A percentile compares a stretch with the other conserved stretches of the same genome.
Evolutionary conservation across 2,329 filamentous ascomycete genomes (phyloP).

Genomic region (Scolecobasidium constrictum): DNA sequence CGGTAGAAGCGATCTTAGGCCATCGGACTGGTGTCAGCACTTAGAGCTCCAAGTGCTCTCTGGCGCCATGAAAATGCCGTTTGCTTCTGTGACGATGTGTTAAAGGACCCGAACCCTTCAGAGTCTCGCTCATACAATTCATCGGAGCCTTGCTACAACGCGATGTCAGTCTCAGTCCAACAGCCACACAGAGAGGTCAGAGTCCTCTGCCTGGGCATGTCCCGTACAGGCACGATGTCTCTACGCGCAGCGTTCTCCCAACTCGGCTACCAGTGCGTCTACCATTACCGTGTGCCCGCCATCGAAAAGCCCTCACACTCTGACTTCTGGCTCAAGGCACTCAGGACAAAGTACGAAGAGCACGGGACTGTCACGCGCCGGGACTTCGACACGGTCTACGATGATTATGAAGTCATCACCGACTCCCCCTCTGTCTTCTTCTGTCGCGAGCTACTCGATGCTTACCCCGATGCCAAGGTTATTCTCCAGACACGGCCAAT

Average conservation of each 20-base stretch:
- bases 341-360: conserved; percentile 1
- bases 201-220: conserved; percentile 5
- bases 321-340: conserved; percentile 1
- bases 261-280: conserved; percentile 4
- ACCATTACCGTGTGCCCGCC: conserved; percentile 5
- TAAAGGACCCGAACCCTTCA: too few relatives aligned
- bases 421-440: conserved; percentile 5
- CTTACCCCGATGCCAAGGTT: conserved; percentile 4
- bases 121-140: background rate
- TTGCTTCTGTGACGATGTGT: too few relatives aligned
- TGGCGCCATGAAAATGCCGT: too few relatives aligned
- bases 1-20: too few relatives aligned
- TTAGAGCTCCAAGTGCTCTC: too few relatives aligned
- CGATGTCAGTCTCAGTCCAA: background rate
- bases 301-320: conserved; percentile 4
- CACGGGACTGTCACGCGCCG: background rate
- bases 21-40: too few relatives aligned
- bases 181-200: conserved; percentile 1
- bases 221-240: conserved; percentile 5
- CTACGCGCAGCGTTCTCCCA: background rate
- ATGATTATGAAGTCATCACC: conserved; percentile 6
- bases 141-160: background rate
- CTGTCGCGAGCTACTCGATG: background rate
- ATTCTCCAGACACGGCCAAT: conserved; percentile 4
- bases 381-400: conserved; percentile 9